Conservation (phyloP, 2,329 filamentous ascomycete species). For the Chrysoporthe cubensis region DNA sequence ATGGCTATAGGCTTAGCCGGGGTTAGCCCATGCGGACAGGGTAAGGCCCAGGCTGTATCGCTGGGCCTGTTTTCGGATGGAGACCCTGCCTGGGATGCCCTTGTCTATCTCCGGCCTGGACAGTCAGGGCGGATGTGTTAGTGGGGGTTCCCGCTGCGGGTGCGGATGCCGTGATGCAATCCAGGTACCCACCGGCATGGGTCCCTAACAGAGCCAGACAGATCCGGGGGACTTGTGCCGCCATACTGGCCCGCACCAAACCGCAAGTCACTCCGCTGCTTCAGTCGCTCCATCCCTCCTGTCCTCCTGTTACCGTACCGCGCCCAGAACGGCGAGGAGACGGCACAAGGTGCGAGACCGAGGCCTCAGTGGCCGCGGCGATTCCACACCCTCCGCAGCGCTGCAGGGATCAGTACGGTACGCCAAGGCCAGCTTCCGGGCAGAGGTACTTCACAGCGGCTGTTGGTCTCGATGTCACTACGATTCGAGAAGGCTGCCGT, state of each 20-base stretch:
- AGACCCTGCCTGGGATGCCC: neutral
- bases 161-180: neutral
- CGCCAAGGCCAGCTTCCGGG: neutral
- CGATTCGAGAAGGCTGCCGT: constrained; percentile 9
- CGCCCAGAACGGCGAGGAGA: constrained; percentile 1
- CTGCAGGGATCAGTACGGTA: neutral
- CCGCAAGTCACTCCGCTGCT: neutral
- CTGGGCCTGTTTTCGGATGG: neutral
- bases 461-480: neutral
- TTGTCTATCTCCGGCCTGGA: neutral
- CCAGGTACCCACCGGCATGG: neutral
- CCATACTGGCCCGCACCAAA: neutral
- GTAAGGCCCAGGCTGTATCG: neutral
- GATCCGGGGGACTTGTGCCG: neutral
- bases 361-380: neutral
- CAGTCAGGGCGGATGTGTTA: constrained; percentile 6
- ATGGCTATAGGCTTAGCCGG: neutral
- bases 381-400: too few relatives aligned
- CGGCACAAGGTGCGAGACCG: neutral
- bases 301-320: neutral
- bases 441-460: constrained; percentile 8
- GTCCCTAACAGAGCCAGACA: neutral
- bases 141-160: constrained; percentile 17
- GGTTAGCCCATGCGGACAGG: neutral
- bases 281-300: neutral